Evolutionary conservation across 352 stramenopile species (phyloP), one percentile per base, ranked within the genome.

Genomic region (Globisporangium alternatum): DNA sequence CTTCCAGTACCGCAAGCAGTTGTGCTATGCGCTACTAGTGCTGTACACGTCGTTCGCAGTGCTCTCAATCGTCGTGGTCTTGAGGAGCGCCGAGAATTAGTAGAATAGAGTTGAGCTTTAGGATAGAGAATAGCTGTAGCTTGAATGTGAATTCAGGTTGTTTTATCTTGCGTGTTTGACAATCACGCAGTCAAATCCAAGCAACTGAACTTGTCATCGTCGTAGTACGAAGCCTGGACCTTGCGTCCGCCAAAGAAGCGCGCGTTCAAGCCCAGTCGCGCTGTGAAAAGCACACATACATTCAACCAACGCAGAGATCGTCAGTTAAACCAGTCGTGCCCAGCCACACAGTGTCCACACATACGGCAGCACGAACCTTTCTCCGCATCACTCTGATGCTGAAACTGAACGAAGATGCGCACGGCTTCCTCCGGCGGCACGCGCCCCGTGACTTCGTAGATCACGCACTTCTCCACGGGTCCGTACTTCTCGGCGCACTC

Each of bases 401-500:
- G 68, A 65, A 97, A 97, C 63, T 95, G 72, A 45, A 97, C 90
- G 64, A 97, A 97, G 45, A 94, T 96, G 10, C 89, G 85, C 8
- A 97, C 88, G 9, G 80, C 80, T 76, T 97, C 81, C 69, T 96
- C 82, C 0, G 78, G 62, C 6, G 60, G 13, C 3, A 86, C 74
- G 12, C 66, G 72, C 31, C 70, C 74, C 15, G 59, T 75, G 28
- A 86, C 62, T 72, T 97, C 86, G 58, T 84, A 83, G 21, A 97
- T 78, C 15, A 95, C 21, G 60, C 89, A 97, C 28, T 86, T 83
- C 21, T 49, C 63, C 7, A 97, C 91, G 9, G 77, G 72, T 0
- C 91, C 91, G 58, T 97, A 97, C 65, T 86, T 95, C 37, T 77
- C 69, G 1, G 69, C 63, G 59, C 90, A 97, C 67, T 97, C 91